Evolutionary conservation across 352 stramenopile genomes (phyloP), one percentile per base, ranked within the genome.

Genomic region (Pythium rhizo-oryzae): DNA sequence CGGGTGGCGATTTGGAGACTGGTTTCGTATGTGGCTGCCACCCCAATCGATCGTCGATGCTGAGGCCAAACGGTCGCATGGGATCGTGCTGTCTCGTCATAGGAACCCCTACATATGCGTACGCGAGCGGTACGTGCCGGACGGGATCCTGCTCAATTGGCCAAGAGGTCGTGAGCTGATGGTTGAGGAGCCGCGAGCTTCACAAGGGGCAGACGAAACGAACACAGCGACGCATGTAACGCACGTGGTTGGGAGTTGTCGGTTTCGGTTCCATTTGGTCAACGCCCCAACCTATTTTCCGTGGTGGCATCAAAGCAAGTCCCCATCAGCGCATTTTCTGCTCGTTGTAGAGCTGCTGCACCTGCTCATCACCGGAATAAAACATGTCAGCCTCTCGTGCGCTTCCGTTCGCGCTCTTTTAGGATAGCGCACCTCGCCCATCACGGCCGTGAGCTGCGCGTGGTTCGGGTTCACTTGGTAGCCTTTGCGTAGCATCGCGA

Each of bases 391-490:
- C 28, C 28, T 33, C 28, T 6, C 28, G 35, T 41, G 1, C 2
- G 35, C 35, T 41, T 11, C 8, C 12, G 35, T 41, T 11, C 8
- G 6, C 35, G 35, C 35, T 41, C 13, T 19, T 47, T 47, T 1
- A 47, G 13, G n/a, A 41, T 37, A 25, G 51, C 58, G 28, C 19
- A 92, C 77, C 68, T 93, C 82, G 11, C 47, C 59, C 16, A 94
- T 75, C 18, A 84, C 67, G 41, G 86, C 71, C 4, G 74, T 76
- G 61, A 95, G 72, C 67, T 93, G 87, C 3, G 65, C 62, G 51
- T 89, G 90, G 59, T 90, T 82, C 11, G 86, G 86, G 46, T 95
- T 85, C 8, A 95, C 82, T 65, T 92, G 77, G 12, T 79, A 80
- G 15, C 85, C 87, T 49, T 89, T 90, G 23, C 80, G 84, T 1